Evolutionary conservation across 306 rosid species (phyloP), one percentile per base, ranked within the genome.

Genomic region (Betula pendula): DNA sequence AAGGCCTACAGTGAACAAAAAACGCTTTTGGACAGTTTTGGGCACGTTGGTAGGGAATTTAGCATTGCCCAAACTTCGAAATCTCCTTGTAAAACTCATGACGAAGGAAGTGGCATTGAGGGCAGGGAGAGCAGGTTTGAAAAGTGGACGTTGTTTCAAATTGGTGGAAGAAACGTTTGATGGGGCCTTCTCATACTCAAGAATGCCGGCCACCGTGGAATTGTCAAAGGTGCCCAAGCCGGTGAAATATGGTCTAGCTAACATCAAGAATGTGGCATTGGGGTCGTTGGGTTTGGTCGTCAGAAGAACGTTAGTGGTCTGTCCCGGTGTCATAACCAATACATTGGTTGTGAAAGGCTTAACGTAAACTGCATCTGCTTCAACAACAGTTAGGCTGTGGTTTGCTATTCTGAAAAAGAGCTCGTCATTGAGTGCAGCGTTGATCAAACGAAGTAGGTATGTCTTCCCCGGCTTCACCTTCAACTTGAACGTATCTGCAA

Each of bases 391-490:
- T 1, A 90, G n/a, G n/a, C 75, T 77, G 80, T 90, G 97, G 47
- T 87, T 90, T n/a, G 96, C 97, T 24, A 90, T 92, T 81, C 85
- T 83, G 84, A 92, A 87, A 65, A 92, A 89, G 52, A 92, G 85
- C 12, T 19, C 15, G 3, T 48, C 22, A 10, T 75, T 56, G 63
- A 56, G 63, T 56, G 63, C 63, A 56, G 33, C n/a, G 5, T 56
- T 56, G 16, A 56, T 56, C 63, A 56, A 24, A 56, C 63, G 63
- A 16, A 56, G 63, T 5, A 56, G 63, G 10, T 56, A 56, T 10
- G 63, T 56, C 63, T 56, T 56, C 31, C 63, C 63, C 15, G 63
- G 63, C 63, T 56, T 22, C 14, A 56, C 63, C 63, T 56, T 22
- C 11, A 56, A 16, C 63, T 16, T 56, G 33, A n/a, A 56, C 14